Evolutionary conservation across 306 rosid species (phyloP), one percentile per base, ranked within the genome.

Genomic region (Pyrus pyrifolia): DNA sequence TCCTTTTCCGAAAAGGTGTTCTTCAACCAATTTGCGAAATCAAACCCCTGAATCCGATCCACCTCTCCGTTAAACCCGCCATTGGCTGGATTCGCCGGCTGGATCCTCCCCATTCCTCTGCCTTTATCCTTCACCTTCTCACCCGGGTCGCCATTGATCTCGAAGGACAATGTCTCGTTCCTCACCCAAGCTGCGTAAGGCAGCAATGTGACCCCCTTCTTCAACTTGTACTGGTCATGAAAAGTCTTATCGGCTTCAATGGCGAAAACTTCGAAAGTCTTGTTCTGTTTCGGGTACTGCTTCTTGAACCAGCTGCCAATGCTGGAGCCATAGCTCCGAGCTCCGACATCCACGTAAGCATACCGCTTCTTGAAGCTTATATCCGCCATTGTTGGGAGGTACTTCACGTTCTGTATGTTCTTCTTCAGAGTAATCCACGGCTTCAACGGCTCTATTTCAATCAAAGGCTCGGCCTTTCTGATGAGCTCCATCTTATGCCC

Each of bases 91-190:
- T 75, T 76, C 67, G 76, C 78, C 0, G 97, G 97, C 69, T 75
- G 97, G 86, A 95, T 95, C 87, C 99, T 89, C 62, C 99, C 99
- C 99, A 95, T 95, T 33, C 99, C 99, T 58, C 99, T 85, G 13
- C 90, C 91, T 42, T 92, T 90, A 25, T 76, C 93, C 18, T 79
- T 81, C 55, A 80, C 89, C 4, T 90, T 80, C 83, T 95, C 90
- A 46, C 97, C 96, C 0, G 97, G 96, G 72, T 92, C 93, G 0
- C 85, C 81, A 68, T 95, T 91, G 77, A 95, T 88, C 82, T 95
- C 99, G 21, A 95, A 95, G 1, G 85, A 70, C 60, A 95, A 57
- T 0, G 97, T 92, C 74, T 95, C 97, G 55, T 95, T 95, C 91
- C 78, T 92, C 82, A 95, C 97, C 99, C 99, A 95, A 0, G 99